These are phyloP conservation scores for Phytopythium aichiense DNA, from an alignment of 352 stramenopile genomes.

Conservation along the genomic window DNA sequence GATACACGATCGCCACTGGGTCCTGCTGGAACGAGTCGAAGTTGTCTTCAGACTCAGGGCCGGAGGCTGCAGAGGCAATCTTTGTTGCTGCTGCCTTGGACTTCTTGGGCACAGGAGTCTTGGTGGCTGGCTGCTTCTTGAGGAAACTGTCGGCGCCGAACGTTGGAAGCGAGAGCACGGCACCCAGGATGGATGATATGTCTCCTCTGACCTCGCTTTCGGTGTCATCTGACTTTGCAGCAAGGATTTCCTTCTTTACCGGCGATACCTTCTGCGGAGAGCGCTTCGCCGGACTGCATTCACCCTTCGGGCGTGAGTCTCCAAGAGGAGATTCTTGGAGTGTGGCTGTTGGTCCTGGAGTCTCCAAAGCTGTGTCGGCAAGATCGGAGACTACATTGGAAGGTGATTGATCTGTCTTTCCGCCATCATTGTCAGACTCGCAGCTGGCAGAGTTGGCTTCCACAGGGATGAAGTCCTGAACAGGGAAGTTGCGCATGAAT, in stretches of 20 bases:
- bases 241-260: not conserved
- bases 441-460: not conserved
- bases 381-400: not conserved
- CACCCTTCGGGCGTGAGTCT: not conserved
- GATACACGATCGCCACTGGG: constrained; percentile 28
- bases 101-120: constrained; percentile 8
- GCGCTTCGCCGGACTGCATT: not conserved
- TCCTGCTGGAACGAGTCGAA: constrained; percentile 32
- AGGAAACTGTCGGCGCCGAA: constrained; percentile 38
- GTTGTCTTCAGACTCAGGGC: not conserved
- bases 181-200: constrained; percentile 40
- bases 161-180: constrained; percentile 44
- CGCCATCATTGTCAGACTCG: not conserved
- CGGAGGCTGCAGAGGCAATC: constrained; percentile 1
- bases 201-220: not conserved
- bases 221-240: not conserved
- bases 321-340: not conserved
- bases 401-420: not conserved
- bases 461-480: constrained; percentile 69
- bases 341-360: not conserved
- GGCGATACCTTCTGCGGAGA: not conserved
- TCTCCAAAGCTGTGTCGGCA: not conserved
- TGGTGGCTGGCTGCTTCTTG: constrained; percentile 28
- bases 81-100: constrained; percentile 12
- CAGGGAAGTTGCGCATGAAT: constrained; percentile 60